Base-by-base conservation (phyloP, 2,329 filamentous ascomycete species). In the Tolypocladium inflatum region DNA sequence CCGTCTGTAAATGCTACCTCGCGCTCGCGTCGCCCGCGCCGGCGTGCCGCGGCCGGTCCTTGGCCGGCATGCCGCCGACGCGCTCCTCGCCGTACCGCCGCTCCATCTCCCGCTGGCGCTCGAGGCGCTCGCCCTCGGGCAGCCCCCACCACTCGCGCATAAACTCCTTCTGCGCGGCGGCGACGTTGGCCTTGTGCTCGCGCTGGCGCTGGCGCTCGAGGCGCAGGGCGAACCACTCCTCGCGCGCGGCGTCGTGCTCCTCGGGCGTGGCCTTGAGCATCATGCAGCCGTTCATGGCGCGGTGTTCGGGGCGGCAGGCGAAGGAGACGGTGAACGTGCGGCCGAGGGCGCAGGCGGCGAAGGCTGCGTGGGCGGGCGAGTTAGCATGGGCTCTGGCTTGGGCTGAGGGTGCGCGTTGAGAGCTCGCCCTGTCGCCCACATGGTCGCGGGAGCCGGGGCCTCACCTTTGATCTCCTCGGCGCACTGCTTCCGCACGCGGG, bases 221-320 rank as follows among this genome's bases (percentile, higher is more conserved):
- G 55, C 90, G 82, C 62, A 83, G 80, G 55, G 85, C 84, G 72
- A 97, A 97, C 94, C 94, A 99, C 71, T 97, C 91, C 73, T 91
- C 89, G 56, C 94, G 80, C 62, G 94, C 94, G 30, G 85, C 86
- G 75, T 99, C 94, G 73, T 95, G 83, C 71, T 95, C 90, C 57
- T 82, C 85, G 62, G 86, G 89, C 63, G 90, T 95, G 57, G 93
- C 92, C 76, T 95, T 88, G 58, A 80, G 74, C 65, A 92, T 80
- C 91, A 99, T 97, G 78, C 94, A 99, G 61, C 78, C 80, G 76
- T 99, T 99, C 94, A 99, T 99, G 41, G 81, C 80, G 62, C 87
- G 85, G 67, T 91, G 88, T 68, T 92, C 82, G 54, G 81, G 75
- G 57, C 91, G 87, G 78, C 94, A 99, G 56, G 86, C 83, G 79